Percentiles rank a stretch among this genome's conserved stretches.
Evolutionary conservation across 2,329 filamentous ascomycete species (phyloP).

Genomic region (Aspergillus transmontanensis): DNA sequence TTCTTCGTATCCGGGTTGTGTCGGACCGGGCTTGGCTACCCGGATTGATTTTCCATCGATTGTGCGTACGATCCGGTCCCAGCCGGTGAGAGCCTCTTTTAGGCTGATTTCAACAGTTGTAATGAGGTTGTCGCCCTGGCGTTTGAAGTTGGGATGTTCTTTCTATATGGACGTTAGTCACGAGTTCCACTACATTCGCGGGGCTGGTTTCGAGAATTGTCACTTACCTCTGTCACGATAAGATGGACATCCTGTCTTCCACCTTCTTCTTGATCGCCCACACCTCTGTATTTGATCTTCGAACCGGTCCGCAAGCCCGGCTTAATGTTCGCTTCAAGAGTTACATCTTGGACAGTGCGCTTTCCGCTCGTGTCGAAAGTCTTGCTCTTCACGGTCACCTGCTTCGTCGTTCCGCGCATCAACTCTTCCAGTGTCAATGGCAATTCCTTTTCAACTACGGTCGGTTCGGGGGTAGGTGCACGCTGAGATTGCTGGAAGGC

Average conservation of each 20-base stretch:
- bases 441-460: conserved; percentile 83
- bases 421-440: conserved; percentile 84
- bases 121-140: conserved; percentile 85
- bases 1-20: conserved; percentile 79
- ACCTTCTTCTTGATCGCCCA: conserved; percentile 97
- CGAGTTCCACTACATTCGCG: not conserved
- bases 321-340: conserved; percentile 94
- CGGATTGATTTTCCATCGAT: conserved; percentile 88
- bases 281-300: conserved; percentile 97
- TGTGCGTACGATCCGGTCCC: conserved; percentile 86
- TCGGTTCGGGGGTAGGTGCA: conserved; percentile 74
- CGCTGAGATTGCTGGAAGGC: conserved; percentile 37
- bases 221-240: conserved; percentile 84
- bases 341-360: conserved; percentile 82
- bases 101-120: conserved; percentile 79
- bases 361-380: conserved; percentile 84
- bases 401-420: conserved; percentile 85
- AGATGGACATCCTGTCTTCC: conserved; percentile 95
- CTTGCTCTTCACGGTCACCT: conserved; percentile 98
- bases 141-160: conserved; percentile 78
- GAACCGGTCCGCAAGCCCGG: conserved; percentile 92
- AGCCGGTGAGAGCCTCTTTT: conserved; percentile 93
- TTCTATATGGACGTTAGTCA: conserved; percentile 65
- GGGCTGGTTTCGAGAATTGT: not conserved
- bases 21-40: conserved; percentile 80